These are phyloP conservation scores for Boletus fagicola DNA, from an alignment of 768 basidiomycete genomes.

Conservation along the genomic window DNA sequence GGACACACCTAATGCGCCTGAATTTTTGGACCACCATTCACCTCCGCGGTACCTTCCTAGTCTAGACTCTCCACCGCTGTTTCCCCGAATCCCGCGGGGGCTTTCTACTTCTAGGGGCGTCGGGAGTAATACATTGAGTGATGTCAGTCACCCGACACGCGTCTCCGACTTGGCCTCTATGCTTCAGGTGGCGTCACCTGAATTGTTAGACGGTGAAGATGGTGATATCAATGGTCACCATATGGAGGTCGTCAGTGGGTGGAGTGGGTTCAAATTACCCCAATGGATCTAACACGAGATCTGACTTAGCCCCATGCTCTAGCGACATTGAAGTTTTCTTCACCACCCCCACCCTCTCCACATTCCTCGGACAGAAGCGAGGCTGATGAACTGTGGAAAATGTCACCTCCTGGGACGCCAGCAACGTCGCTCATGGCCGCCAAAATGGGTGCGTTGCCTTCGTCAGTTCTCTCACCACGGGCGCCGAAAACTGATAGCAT, in stretches of 20 bases:
- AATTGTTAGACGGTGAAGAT: conserved; percentile 39
- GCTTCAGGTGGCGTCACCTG: conserved; percentile 21
- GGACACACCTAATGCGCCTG: conserved; percentile 19
- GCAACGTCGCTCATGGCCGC: conserved; percentile 39
- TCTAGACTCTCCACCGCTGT: conserved; percentile 44
- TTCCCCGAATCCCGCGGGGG: conserved; percentile 34
- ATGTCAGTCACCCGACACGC: conserved; percentile 11
- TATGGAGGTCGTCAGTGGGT: conserved; percentile 61
- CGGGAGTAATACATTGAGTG: background rate
- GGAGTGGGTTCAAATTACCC: conserved; percentile 46
- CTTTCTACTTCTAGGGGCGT: background rate
- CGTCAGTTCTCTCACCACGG: background rate
- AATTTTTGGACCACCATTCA: conserved; percentile 33
- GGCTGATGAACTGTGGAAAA: conserved; percentile 51
- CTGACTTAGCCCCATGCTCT: conserved; percentile 7
- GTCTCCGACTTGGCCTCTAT: conserved; percentile 30
- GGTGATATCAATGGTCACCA: conserved; percentile 46
- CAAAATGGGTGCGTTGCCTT: conserved; percentile 46
- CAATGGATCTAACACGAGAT: background rate
- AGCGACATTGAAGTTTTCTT: conserved; percentile 41
- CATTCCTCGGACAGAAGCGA: conserved; percentile 42
- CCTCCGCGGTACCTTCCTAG: conserved; percentile 26
- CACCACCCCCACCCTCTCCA: conserved; percentile 37
- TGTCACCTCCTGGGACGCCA: conserved; percentile 47
- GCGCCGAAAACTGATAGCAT: conserved; percentile 3